phyloP scores from a whole-genome alignment of 2,329 filamentous ascomycete species.

The Aspergillus novofumigatus region DNA sequence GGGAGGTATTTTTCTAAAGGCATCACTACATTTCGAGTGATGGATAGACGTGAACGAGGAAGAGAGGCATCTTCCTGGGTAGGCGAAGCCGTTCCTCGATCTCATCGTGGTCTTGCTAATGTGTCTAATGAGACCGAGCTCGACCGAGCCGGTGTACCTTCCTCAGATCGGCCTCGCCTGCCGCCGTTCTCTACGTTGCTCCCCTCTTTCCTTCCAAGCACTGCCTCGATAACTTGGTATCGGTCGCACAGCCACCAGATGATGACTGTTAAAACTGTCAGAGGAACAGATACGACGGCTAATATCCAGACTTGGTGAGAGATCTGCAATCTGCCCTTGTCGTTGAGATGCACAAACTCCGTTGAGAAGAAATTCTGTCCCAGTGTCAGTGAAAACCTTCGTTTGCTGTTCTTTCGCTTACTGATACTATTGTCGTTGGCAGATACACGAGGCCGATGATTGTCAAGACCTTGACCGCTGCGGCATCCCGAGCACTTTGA shows the following conservation, averaged over 20 bases:
- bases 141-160: background rate
- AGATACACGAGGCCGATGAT: conserved; percentile 10
- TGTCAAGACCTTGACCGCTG: conserved; percentile 11
- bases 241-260: conserved; percentile 8
- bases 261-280: conserved; percentile 6
- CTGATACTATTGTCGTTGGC: conserved; percentile 11
- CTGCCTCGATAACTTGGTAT: background rate
- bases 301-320: conserved; percentile 11
- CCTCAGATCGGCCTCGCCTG: background rate
- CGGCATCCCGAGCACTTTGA: conserved; percentile 5
- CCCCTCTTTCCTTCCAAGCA: background rate
- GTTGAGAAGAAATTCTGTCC: conserved; percentile 14
- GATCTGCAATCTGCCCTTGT: conserved; percentile 5
- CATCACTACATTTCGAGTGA: background rate
- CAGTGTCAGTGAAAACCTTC: background rate
- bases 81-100: background rate
- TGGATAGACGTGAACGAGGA: background rate
- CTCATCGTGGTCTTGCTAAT: background rate
- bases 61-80: background rate
- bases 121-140: background rate
- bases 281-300: conserved; percentile 5
- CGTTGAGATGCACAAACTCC: conserved; percentile 8
- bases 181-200: background rate
- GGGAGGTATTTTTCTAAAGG: background rate
- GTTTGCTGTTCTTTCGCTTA: background rate